A percentile compares a stretch with the other conserved stretches of the same genome.
Evolutionary conservation across 208 protist genomes (phyloP).

Genomic region (Acanthamoeba castellanii): DNA sequence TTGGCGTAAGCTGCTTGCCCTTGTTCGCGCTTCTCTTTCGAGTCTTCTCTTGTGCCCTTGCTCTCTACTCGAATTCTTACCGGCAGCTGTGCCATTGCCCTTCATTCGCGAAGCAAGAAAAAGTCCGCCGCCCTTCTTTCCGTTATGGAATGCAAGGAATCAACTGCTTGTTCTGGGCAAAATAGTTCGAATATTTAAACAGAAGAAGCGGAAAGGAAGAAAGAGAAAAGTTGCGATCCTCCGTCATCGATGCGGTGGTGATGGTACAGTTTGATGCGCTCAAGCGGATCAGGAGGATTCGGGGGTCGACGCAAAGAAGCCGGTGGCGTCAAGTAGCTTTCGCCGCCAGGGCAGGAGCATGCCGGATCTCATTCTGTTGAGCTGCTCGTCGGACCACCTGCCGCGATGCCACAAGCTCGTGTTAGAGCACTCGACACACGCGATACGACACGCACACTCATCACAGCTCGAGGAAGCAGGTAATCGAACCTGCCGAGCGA

Average conservation of each 20-base stretch:
- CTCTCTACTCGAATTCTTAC: no score
- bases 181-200: no score
- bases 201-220: background rate
- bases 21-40: background rate
- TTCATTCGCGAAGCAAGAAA: background rate
- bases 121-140: no score
- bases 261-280: no score
- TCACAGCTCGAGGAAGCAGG: background rate
- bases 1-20: background rate
- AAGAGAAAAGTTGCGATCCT: background rate
- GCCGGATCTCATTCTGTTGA: background rate
- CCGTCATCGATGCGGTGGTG: background rate
- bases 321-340: background rate
- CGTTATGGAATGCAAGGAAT: no score
- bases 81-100: no score
- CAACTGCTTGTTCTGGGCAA: no score
- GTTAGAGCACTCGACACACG: no score
- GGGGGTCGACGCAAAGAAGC: background rate
- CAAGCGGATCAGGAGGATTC: background rate
- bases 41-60: no score
- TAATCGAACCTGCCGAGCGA: background rate
- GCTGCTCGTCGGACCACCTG: constrained; percentile 32
- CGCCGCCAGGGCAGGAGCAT: background rate
- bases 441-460: background rate
- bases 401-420: background rate